phyloP scores from a whole-genome alignment of 2,329 filamentous ascomycete species.

The Biscogniauxia marginata region DNA sequence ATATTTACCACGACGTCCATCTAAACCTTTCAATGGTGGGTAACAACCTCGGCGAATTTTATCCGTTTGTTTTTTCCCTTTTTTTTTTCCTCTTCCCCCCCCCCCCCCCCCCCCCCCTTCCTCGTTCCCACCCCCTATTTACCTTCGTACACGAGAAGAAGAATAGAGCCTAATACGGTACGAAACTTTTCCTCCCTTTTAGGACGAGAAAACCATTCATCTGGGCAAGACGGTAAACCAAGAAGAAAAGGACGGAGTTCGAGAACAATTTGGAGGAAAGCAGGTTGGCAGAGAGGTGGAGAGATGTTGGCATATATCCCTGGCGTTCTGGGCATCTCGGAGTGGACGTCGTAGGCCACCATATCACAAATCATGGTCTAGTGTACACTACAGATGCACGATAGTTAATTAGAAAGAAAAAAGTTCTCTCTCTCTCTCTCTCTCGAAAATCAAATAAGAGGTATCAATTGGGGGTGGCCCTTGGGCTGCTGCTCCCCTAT shows the following conservation, averaged over 20 bases:
- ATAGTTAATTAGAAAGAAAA: too few species aligned
- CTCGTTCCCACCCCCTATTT: too few species aligned
- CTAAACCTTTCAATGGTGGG: too few species aligned
- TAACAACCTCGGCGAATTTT: too few species aligned
- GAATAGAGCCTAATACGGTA: background rate
- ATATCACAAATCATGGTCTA: background rate
- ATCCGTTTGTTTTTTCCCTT: too few species aligned
- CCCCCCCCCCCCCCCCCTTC: too few species aligned
- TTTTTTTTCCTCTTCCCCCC: too few species aligned
- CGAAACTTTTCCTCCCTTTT: background rate
- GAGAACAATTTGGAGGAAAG: slow-evolving; percentile 13
- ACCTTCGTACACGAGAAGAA: too few species aligned
- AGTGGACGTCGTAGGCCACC: background rate
- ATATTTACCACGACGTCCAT: too few species aligned
- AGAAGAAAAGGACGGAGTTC: slow-evolving; percentile 12
- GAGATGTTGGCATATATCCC: slow-evolving; percentile 15
- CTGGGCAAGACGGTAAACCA: slow-evolving; percentile 40
- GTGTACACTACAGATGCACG: slow-evolving; percentile 5
- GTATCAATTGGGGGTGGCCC: slow-evolving; percentile 4
- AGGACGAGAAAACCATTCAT: slow-evolving; percentile 61
- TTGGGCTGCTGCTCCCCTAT: background rate
- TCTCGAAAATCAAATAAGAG: slow-evolving; percentile 1
- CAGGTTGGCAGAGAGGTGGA: slow-evolving; percentile 7
- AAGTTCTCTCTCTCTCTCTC: too few species aligned
- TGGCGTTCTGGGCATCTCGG: slow-evolving; percentile 16